Conservation (phyloP, 2,329 filamentous ascomycete species). For the Periconia sp. region DNA sequence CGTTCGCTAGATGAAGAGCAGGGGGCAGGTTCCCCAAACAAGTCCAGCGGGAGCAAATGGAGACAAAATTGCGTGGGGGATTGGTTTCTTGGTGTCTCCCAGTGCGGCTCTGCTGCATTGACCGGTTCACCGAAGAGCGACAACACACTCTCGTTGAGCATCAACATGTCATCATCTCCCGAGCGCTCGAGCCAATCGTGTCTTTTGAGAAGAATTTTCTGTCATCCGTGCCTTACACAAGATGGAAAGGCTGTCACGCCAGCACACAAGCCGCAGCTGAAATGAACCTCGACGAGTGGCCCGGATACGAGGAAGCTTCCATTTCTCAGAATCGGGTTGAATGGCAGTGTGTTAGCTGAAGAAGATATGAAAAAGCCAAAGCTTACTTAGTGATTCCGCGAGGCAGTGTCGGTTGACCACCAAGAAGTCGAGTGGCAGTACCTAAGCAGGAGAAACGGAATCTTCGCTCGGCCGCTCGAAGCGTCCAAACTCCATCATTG, state of each 20-base stretch:
- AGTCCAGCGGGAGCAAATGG: slow-evolving; percentile 20
- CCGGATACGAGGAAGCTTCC: too few relatives aligned
- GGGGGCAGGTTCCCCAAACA: slow-evolving; percentile 18
- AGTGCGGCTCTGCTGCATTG: slow-evolving; percentile 39
- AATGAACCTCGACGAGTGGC: not conserved
- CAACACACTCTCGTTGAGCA: slow-evolving; percentile 10
- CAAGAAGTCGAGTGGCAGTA: too few relatives aligned
- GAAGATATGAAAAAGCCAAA: not conserved
- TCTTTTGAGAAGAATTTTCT: slow-evolving; percentile 15
- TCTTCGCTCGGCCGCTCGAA: too few relatives aligned
- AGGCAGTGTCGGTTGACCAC: not conserved
- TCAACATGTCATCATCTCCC: slow-evolving; percentile 15
- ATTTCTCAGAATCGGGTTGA: too few relatives aligned
- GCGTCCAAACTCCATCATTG: too few relatives aligned
- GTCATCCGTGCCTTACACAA: slow-evolving; percentile 7
- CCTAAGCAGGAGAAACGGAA: too few relatives aligned
- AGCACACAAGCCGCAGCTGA: slow-evolving; percentile 19
- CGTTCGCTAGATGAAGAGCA: slow-evolving; percentile 24
- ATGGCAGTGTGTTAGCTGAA: not conserved
- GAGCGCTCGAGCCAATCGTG: slow-evolving; percentile 37
- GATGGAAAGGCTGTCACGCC: slow-evolving; percentile 17
- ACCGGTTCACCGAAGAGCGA: slow-evolving; percentile 28
- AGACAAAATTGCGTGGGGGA: slow-evolving; percentile 13
- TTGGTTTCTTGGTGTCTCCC: slow-evolving; percentile 7
- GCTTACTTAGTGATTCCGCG: not conserved